Conservation (phyloP, 306 rosid species). For the Dalbergia cochinchinensis region DNA sequence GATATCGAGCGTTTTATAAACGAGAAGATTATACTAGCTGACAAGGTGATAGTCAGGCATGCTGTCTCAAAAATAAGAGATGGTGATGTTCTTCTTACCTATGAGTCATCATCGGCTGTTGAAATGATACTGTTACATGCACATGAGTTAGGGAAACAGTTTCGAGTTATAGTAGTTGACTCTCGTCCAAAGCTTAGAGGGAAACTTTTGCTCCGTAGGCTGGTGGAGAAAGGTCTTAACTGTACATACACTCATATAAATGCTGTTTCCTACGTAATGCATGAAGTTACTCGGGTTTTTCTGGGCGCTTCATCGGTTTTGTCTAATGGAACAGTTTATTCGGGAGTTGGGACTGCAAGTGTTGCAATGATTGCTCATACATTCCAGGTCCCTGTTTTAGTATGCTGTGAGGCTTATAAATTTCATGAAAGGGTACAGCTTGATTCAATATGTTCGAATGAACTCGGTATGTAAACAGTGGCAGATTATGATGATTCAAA, state of each 20-base stretch:
- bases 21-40: conserved; percentile 59
- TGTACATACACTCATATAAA: conserved; percentile 60
- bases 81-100: conserved; percentile 63
- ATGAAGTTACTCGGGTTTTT: conserved; percentile 59
- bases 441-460: conserved; percentile 65
- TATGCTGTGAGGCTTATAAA: conserved; percentile 65
- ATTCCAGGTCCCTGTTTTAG: conserved; percentile 53
- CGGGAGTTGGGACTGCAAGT: conserved; percentile 63
- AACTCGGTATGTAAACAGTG: conserved; percentile 51
- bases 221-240: conserved; percentile 57
- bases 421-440: conserved; percentile 64
- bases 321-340: conserved; percentile 64
- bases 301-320: conserved; percentile 60
- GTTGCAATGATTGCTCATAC: conserved; percentile 65
- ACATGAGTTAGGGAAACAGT: conserved; percentile 59
- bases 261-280: conserved; percentile 60
- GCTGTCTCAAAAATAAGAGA: conserved; percentile 62
- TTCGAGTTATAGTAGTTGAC: conserved; percentile 60
- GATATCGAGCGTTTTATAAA: conserved; percentile 57
- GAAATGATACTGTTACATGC: conserved; percentile 60
- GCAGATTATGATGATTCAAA: background rate
- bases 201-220: conserved; percentile 54
- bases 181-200: conserved; percentile 60
- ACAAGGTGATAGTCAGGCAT: conserved; percentile 57
- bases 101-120: conserved; percentile 54